phyloP scores from a whole-genome alignment of 345 rosid species.

The Turritis glabra region DNA sequence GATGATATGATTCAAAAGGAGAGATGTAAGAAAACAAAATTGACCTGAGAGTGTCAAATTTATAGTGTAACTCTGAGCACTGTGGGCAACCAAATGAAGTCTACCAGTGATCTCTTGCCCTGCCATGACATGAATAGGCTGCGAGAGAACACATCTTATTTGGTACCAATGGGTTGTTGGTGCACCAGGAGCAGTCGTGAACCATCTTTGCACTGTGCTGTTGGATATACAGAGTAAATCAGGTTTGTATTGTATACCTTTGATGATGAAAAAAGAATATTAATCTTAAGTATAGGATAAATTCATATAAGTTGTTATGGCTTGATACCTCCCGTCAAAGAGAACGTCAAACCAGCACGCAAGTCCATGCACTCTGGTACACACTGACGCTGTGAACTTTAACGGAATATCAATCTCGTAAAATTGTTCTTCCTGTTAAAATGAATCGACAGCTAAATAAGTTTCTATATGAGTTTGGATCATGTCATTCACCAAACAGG shows the following conservation, averaged over 20 bases:
- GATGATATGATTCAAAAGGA: constrained; percentile 26
- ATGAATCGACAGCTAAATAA: constrained; percentile 8
- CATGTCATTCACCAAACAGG: background rate
- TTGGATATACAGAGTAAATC: constrained; percentile 1
- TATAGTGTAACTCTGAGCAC: constrained; percentile 88
- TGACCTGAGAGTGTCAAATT: constrained; percentile 81
- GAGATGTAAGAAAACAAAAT: background rate
- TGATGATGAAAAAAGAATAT: constrained; percentile 31
- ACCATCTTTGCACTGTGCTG: constrained; percentile 94
- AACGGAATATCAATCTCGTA: constrained; percentile 87
- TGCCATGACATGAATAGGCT: constrained; percentile 91
- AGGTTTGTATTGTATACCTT: constrained; percentile 49
- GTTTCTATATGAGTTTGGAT: constrained; percentile 4
- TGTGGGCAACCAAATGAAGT: constrained; percentile 87
- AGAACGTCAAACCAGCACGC: constrained; percentile 98
- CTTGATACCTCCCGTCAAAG: constrained; percentile 76
- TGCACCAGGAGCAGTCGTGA: constrained; percentile 92
- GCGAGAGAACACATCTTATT: constrained; percentile 87
- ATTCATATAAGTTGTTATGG: background rate
- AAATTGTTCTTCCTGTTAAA: constrained; percentile 78
- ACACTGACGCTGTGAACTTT: constrained; percentile 71
- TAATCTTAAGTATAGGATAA: background rate
- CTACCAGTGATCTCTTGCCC: constrained; percentile 90
- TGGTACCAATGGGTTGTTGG: constrained; percentile 99
- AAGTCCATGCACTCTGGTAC: constrained; percentile 89